Base-by-base conservation (phyloP, 805 yeast species). In the Limtongia smithiae region DNA sequence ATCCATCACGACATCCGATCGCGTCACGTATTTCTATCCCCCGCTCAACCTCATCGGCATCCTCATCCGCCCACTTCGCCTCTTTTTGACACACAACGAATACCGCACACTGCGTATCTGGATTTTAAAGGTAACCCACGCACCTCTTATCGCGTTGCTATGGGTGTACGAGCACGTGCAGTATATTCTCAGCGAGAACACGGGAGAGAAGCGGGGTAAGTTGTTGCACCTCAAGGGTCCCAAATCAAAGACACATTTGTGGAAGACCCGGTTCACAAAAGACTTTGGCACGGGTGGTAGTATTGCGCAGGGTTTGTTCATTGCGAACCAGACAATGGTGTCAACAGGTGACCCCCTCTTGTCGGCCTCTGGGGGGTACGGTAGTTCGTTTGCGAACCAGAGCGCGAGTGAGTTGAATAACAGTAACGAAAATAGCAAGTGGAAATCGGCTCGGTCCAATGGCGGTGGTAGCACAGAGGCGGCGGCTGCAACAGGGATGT, bases 21-120 rank as follows among this genome's bases (percentile, higher is more conserved):
- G 62, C 12, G 59, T 65, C 18, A 62, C 66, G 1, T 65, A 64
- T 39, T 63, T 63, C 41, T 65, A 64, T 37, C 68, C 68, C 3
- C 68, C 68, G 20, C 43, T 65, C 27, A 65, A 65, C 46, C 50
- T 65, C 28, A 48, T 49, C 32, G 61, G 59, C n/a, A 37, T 65
- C 28, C 30, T 62, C 6, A 49, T 65, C 37, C 56, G 67, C 20
- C 68, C 67, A 11, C 41, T 64, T 14, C 47, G 65, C 8, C 44
- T 61, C 36, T 36, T 61, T 17, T 40, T 65, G 21, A 43, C 38
- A 15, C 63, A 61, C 42, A 47, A 46, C 33, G 59, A 50, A 37
- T 62, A 64, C 51, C 59, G 64, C 15, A 36, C 37, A 18, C 28
- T 62, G 32, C 61, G 68, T 9, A 58, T 64, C 24, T 36, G 31